Evolutionary conservation across 495 filamentous ascomycete genomes (phyloP), one percentile per base, ranked within the genome.

Genomic region (Daldinia concentrica): DNA sequence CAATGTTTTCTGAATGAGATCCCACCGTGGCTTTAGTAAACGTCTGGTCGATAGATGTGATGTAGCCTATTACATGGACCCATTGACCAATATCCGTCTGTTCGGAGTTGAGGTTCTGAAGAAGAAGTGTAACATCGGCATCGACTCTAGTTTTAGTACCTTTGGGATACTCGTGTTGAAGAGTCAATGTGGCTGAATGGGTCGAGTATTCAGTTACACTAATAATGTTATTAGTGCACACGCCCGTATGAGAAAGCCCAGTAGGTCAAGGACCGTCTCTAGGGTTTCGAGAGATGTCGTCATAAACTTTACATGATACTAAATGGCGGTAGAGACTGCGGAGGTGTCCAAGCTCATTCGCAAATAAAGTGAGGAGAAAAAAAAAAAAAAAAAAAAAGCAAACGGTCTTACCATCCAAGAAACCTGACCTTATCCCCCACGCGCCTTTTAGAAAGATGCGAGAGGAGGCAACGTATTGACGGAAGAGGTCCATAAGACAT

Each of bases 51-150:
- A 66, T 58, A 48, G 69, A 70, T 74, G 84, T 79, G 37, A 96
- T 83, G 78, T 97, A 97, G 2, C 95, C 95, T 59, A 97, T 86
- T 0, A 98, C 86, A 78, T 97, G 95, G 19, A 97, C 77, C 95
- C 95, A 99, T 54, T 91, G 87, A n/a, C 95, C 95, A 56, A 91
- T 81, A 43, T 88, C 83, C 60, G 89, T 84, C 29, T 92, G 88
- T 58, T 90, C 87, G 30, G 85, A 77, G 22, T 88, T 88, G 64
- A 94, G 73, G 19, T 80, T 82, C 62, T 88, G 86, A 4, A 97
- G 83, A 15, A 97, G 76, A 24, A 92, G 86, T 54, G 88, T 85
- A 54, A 97, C 86, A 75, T 94, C 87, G 24, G 95, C 92, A 27
- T 83, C 43, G 0, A 89, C 89, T 39, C 77, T 81, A 7, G 83